Evolutionary conservation across 140 eudicot species (phyloP).

Genomic region (Anethum foeniculum): DNA sequence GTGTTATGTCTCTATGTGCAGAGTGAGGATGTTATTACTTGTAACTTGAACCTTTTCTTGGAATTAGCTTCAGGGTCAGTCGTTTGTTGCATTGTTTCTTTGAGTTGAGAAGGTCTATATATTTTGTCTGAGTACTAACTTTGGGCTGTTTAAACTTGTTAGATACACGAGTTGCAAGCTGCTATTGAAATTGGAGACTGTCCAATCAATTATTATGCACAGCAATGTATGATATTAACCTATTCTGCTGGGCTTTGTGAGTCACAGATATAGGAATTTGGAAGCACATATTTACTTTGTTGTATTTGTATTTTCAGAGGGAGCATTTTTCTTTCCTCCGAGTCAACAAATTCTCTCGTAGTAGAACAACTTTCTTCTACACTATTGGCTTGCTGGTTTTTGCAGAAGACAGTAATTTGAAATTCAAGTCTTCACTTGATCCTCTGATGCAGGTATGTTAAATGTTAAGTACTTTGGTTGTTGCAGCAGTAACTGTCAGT

Average conservation of each 20-base stretch:
- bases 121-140: background rate
- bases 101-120: background rate
- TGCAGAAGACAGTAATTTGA: constrained; percentile 37
- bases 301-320: constrained; percentile 24
- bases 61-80: constrained; percentile 65
- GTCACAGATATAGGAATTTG: background rate
- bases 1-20: constrained; percentile 13
- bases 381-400: constrained; percentile 41
- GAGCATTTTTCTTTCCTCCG: constrained; percentile 44
- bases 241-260: background rate
- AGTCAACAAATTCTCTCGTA: constrained; percentile 22
- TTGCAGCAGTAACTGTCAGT: background rate
- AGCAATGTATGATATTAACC: constrained; percentile 26
- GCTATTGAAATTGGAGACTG: constrained; percentile 49
- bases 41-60: constrained; percentile 36
- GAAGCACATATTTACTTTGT: background rate
- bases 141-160: constrained; percentile 1
- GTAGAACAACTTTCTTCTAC: constrained; percentile 51
- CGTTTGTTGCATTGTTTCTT: background rate
- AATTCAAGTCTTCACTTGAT: constrained; percentile 44
- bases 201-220: constrained; percentile 34
- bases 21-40: constrained; percentile 46
- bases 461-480: background rate
- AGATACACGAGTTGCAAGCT: constrained; percentile 45
- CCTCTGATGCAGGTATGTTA: constrained; percentile 33